A percentile compares a stretch with the other conserved stretches of the same genome.
Evolutionary conservation across 2,329 filamentous ascomycete species (phyloP).

Genomic region (Dactylellina cionopaga): DNA sequence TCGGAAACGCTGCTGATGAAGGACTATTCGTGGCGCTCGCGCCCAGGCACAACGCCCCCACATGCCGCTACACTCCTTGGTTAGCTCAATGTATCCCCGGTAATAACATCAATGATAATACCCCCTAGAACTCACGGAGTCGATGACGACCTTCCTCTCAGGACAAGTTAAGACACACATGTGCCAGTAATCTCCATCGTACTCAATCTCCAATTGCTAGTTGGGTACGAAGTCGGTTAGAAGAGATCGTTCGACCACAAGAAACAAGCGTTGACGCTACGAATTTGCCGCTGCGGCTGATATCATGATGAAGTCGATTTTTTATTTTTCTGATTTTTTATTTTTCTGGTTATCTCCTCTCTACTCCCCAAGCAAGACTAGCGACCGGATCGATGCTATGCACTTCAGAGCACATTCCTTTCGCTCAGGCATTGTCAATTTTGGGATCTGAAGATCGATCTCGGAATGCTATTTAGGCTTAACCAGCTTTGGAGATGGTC

Average conservation of each 20-base stretch:
- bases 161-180: no score
- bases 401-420: slow-evolving; percentile 7
- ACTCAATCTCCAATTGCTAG: no score
- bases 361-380: not conserved
- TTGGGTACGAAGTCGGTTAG: no score
- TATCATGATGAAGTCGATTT: no score
- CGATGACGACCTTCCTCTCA: not conserved
- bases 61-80: not conserved
- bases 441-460: slow-evolving; percentile 10
- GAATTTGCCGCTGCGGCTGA: slow-evolving; percentile 47
- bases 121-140: not conserved
- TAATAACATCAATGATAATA: not conserved
- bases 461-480: slow-evolving; percentile 14
- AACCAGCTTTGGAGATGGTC: slow-evolving; percentile 16
- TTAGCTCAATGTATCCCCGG: not conserved
- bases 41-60: not conserved
- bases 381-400: not conserved
- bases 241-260: no score
- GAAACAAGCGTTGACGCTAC: no score
- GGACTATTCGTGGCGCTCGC: slow-evolving; percentile 9
- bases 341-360: no score
- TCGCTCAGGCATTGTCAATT: slow-evolving; percentile 21
- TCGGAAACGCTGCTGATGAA: slow-evolving; percentile 4
- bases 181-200: no score
- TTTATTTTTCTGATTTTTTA: no score